Percentiles rank a stretch among this genome's conserved stretches.
Conservation (phyloP, 2,329 filamentous ascomycete species). For the Pestalotiopsis sp. region DNA sequence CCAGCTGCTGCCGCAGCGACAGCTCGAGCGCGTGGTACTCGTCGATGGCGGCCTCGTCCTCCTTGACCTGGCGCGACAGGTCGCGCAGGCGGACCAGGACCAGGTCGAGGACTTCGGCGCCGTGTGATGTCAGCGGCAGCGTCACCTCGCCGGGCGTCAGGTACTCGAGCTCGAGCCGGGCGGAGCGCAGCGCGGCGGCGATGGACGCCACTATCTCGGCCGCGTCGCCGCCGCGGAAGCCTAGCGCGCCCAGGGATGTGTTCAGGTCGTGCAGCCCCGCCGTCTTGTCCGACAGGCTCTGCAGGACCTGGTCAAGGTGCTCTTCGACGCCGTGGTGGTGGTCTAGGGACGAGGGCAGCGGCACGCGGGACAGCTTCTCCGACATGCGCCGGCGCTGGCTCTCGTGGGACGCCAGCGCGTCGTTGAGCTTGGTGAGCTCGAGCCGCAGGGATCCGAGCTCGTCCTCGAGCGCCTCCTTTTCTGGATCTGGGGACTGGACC, state of each 20-base stretch:
- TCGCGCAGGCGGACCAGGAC: slow-evolving; percentile 52
- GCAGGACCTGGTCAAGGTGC: slow-evolving; percentile 45
- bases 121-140: slow-evolving; percentile 53
- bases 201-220: slow-evolving; percentile 53
- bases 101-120: slow-evolving; percentile 58
- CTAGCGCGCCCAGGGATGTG: slow-evolving; percentile 48
- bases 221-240: slow-evolving; percentile 52
- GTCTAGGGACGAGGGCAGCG: slow-evolving; percentile 13
- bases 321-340: slow-evolving; percentile 39
- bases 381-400: slow-evolving; percentile 38
- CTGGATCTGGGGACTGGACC: slow-evolving; percentile 42
- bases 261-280: slow-evolving; percentile 48
- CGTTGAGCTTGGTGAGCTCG: slow-evolving; percentile 50
- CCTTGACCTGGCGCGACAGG: slow-evolving; percentile 47
- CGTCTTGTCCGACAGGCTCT: slow-evolving; percentile 50
- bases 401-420: slow-evolving; percentile 50
- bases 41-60: slow-evolving; percentile 58
- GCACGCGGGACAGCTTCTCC: slow-evolving; percentile 22
- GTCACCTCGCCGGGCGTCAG: slow-evolving; percentile 61
- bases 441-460: slow-evolving; percentile 51
- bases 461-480: slow-evolving; percentile 44
- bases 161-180: slow-evolving; percentile 64
- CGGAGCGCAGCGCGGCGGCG: slow-evolving; percentile 52
- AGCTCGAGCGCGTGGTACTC: slow-evolving; percentile 61
- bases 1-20: slow-evolving; percentile 59